Percentiles rank a stretch among this genome's conserved stretches.
These are phyloP conservation scores for Diospyros kaki DNA, from an alignment of 148 eudicot species.

Conservation along the genomic window DNA sequence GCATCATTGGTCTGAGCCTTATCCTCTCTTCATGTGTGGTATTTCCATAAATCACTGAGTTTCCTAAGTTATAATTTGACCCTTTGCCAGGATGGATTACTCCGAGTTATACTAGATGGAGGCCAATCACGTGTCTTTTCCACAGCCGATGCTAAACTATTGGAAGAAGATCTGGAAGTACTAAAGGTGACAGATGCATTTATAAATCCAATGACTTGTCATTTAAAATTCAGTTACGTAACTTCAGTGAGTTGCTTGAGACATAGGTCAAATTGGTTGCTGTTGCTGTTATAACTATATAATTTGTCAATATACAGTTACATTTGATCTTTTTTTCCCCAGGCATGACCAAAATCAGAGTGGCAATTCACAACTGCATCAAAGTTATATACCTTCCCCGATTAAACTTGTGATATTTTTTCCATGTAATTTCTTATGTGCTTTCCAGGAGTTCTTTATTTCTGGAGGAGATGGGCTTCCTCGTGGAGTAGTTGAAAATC, in stretches of 20 bases:
- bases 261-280: too few relatives aligned
- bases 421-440: neutral
- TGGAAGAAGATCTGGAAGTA: conserved; percentile 92
- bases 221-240: neutral
- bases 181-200: conserved; percentile 60
- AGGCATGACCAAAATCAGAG: neutral
- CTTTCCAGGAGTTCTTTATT: conserved; percentile 82
- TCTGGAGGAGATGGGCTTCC: conserved; percentile 99
- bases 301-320: neutral
- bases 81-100: conserved; percentile 74
- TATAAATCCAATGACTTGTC: neutral
- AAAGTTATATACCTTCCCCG: neutral
- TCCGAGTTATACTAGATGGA: conserved; percentile 89
- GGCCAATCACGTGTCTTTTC: conserved; percentile 88
- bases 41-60: neutral
- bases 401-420: neutral
- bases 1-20: conserved; percentile 72
- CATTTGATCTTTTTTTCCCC: neutral
- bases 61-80: conserved; percentile 9
- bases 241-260: neutral
- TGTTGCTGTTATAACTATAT: too few relatives aligned
- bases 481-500: conserved; percentile 96
- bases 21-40: neutral
- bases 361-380: neutral
- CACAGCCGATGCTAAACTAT: conserved; percentile 63